Evolutionary conservation across 179 eudicot genomes (phyloP), one percentile per base, ranked within the genome.

Genomic region (Vitellaria paradoxa): DNA sequence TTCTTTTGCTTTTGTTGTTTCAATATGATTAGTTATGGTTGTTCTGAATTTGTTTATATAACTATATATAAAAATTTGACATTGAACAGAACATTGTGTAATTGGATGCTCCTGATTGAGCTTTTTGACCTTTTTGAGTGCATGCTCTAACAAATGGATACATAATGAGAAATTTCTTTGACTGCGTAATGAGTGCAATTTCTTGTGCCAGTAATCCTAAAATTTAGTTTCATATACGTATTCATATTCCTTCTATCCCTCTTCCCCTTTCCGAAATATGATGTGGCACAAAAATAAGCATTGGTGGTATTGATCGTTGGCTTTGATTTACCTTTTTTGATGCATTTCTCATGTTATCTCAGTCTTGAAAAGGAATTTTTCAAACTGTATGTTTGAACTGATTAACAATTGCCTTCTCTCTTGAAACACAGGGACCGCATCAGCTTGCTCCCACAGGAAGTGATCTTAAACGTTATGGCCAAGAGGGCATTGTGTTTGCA

Each of bases 391-490:
- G 3, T 47, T 50, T 26, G 8, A 46, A 15, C 13, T 3, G 6
- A 18, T 18, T 77, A 59, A 70, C 60, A 59, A 21, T 30, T 60
- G 77, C 55, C n/a, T n/a, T n/a, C n/a, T n/a, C n/a, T n/a, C n/a
- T n/a, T n/a, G n/a, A n/a, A n/a, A n/a, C n/a, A n/a, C 85, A 96
- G 99, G 98, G 99, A 76, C 98, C 98, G 40, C 99, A 96, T 86
- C 85, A 92, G 81, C 98, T 96, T 77, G 97, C 97, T 82, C 99
- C 98, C 62, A 96, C 99, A 24, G 99, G 99, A 65, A 96, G 99
- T 74, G 91, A 96, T 81, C 99, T 96, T 83, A 70, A 18, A 74
- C 93, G 84, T 49, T 80, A 95, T 85, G 99, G 97, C 55, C 76
- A 89, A 77, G 92, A 88, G 79, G 99, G 91, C 53, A 89, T 85